Evolutionary conservation across 805 yeast species (phyloP).

Genomic region (Metschnikowia corniflorae): DNA sequence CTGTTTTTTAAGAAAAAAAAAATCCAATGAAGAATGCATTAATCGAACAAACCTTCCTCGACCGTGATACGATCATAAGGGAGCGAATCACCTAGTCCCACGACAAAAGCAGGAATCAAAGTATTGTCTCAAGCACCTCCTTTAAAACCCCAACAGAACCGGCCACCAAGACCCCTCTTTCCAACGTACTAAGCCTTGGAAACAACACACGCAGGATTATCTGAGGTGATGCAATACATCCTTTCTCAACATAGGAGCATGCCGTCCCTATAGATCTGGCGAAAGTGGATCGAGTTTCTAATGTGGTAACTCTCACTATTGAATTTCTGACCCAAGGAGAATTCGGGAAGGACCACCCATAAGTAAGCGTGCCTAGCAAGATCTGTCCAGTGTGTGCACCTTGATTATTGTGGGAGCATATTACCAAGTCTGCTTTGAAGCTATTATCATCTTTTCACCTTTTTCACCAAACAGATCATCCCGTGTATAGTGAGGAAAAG

Average conservation of each 20-base stretch:
- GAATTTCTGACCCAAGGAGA: too few species aligned
- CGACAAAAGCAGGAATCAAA: constrained; percentile 42
- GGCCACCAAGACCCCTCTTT: constrained; percentile 62
- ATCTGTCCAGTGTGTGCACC: constrained; percentile 52
- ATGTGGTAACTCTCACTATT: too few species aligned
- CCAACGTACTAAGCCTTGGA: constrained; percentile 59
- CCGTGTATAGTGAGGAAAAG: constrained; percentile 49
- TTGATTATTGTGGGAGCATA: constrained; percentile 37
- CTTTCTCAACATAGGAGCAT: constrained; percentile 11
- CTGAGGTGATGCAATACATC: constrained; percentile 43
- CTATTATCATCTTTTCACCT: constrained; percentile 37
- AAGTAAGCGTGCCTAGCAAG: constrained; percentile 82
- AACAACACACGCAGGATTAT: constrained; percentile 50
- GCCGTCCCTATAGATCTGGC: constrained; percentile 55
- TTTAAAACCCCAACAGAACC: constrained; percentile 92
- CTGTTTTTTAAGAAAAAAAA: too few species aligned
- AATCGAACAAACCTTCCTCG: too few species aligned
- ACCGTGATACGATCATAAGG: too few species aligned
- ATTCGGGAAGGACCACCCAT: constrained; percentile 51
- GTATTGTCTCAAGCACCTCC: constrained; percentile 52
- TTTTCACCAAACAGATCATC: constrained; percentile 68
- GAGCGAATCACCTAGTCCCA: too few species aligned
- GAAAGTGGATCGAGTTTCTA: constrained; percentile 49
- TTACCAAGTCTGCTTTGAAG: constrained; percentile 47
- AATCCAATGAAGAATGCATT: too few species aligned